Conservation (phyloP, 192 early-diverging fungal genomes). For the Entomortierella chlamydospora region DNA sequence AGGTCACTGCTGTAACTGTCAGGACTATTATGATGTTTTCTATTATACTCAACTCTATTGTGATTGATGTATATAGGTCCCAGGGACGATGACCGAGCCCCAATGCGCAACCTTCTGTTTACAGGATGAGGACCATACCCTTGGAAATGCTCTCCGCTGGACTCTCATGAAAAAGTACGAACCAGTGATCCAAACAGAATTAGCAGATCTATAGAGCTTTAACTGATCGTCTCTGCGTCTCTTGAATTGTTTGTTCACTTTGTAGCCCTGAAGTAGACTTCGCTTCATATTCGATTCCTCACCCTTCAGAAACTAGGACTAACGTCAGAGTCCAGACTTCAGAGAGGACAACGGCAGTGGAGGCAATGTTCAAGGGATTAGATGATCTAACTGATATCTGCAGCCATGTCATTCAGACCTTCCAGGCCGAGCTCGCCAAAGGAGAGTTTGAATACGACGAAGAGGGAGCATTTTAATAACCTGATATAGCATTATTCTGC, state of each 20-base stretch:
- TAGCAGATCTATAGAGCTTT: not conserved
- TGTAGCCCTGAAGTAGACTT: conserved; percentile 86
- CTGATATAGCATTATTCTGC: not conserved
- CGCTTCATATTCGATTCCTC: conserved; percentile 97
- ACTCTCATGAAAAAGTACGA: conserved; percentile 93
- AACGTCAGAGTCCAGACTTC: conserved; percentile 94
- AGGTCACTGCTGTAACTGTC: too few species aligned
- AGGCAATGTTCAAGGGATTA: conserved; percentile 89
- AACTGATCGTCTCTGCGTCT: not conserved
- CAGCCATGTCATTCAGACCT: conserved; percentile 71
- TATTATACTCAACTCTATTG: not conserved
- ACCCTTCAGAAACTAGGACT: conserved; percentile 94
- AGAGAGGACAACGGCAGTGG: conserved; percentile 83
- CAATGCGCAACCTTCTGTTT: conserved; percentile 89
- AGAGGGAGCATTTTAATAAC: conserved; percentile 41
- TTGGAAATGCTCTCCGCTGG: conserved; percentile 94
- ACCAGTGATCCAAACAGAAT: not conserved
- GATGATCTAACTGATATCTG: conserved; percentile 83
- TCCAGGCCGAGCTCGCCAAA: conserved; percentile 69
- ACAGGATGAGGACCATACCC: conserved; percentile 95
- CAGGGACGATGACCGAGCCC: conserved; percentile 74
- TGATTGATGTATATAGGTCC: conserved; percentile 46
- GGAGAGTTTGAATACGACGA: conserved; percentile 68
- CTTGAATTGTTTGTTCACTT: not conserved
- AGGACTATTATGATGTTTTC: not conserved